Conservation (phyloP, 2,329 filamentous ascomycete genomes). For the Aureobasidium uvarum region DNA sequence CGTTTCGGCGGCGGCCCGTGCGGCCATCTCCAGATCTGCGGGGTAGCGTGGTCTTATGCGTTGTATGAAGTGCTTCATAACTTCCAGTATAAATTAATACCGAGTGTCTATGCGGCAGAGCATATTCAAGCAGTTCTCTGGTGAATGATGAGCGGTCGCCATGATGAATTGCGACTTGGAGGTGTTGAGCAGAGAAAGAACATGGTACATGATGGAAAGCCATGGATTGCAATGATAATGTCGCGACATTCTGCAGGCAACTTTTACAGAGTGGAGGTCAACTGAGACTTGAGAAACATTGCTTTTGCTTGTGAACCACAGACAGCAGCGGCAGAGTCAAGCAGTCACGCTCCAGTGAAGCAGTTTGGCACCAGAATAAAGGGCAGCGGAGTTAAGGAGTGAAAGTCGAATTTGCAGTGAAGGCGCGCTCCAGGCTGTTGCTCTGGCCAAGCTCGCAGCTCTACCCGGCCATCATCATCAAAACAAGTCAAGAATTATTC, state of each 20-base stretch:
- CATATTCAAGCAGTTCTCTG: neutral
- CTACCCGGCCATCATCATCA: conserved; percentile 21
- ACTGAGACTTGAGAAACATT: neutral
- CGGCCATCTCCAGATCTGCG: neutral
- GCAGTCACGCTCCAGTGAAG: neutral
- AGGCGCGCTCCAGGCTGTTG: neutral
- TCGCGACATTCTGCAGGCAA: neutral
- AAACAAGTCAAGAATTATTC: conserved; percentile 15
- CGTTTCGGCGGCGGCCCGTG: neutral
- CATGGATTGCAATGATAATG: neutral
- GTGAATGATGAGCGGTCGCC: neutral
- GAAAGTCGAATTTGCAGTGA: neutral
- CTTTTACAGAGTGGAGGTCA: neutral
- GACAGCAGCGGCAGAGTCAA: neutral
- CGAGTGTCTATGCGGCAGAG: neutral
- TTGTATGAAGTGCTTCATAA: conserved; percentile 1
- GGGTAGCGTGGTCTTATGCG: neutral
- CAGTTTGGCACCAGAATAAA: neutral
- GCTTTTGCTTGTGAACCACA: neutral
- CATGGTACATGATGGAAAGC: neutral
- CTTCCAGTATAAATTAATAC: neutral
- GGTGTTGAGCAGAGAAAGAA: neutral
- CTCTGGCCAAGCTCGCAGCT: conserved; percentile 14
- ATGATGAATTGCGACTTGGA: neutral
- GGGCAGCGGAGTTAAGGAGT: neutral